Base-by-base conservation (phyloP, 257 asterid species). In the Mentha longifolia region DNA sequence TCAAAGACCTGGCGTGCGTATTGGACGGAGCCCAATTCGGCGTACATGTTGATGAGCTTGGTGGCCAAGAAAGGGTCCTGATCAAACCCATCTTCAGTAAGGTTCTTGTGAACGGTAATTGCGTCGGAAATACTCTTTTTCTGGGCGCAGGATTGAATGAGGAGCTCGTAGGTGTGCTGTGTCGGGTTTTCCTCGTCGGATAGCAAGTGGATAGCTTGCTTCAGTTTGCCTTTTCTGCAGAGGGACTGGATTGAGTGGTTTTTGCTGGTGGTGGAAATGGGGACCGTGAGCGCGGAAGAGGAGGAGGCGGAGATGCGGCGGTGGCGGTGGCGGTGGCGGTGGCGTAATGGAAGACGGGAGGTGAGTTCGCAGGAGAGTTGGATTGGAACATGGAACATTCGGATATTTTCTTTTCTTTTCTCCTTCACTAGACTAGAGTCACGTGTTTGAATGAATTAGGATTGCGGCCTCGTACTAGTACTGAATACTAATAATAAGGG, bases 61-160 rank as follows among this genome's bases (percentile, higher is more conserved):
- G 98, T 93, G 45, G 96, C 97, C 88, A 93, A 74, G 74, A 89
- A 93, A 1, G 96, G 81, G 64, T 91, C 98, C 70, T 89, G 82
- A 50, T 76, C 85, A 49, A 82, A 90, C 65, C 98, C 96, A 86
- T 89, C 79, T 6, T 87, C 86, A 5, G 70, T 37, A 12, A 93
- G 87, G 74, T 57, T 76, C 10, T 59, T 39, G 77, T 93, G 97
- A 74, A 90, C 87, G 1, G 71, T 60, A 20, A 79, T 59, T 35
- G 92, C 98, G 28, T 87, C 85, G 10, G 88, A 11, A 7, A 88
- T 73, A 22, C 85, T 75, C 41, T 61, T 72, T 0, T 79, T 63
- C 4, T 74, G 71, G 71, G 87, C 79, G 74, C 98, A 92, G 19
- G 95, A 82, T 42, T 82, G 91, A 5, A 91, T 81, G 69, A 93